Evolutionary conservation across 768 basidiomycete genomes (phyloP), one percentile per base, ranked within the genome.

Genomic region (Coprinopsis cinerea): DNA sequence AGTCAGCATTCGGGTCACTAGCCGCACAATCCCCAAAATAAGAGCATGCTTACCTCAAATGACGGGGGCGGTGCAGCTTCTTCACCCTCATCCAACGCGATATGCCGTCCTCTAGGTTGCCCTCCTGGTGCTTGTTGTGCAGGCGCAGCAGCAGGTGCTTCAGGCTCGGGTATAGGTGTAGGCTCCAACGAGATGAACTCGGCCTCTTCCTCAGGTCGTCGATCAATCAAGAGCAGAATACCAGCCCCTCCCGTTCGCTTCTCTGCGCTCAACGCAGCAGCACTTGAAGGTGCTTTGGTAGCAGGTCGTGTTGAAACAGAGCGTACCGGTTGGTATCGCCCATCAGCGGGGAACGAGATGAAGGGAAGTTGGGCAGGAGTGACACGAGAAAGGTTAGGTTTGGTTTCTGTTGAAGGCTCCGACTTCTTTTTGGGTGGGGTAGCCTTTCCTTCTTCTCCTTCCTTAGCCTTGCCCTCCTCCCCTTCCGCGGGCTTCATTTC

Each of bases 331-430:
- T 88, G 83, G 66, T 92, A 99, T 43, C 92, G 82, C 24, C 82
- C 75, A 28, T 85, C 82, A 10, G 71, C 53, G 0, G 91, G 83
- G 78, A 98, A 95, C 41, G 80, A 76, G 60, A 98, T 79, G 66
- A 87, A 81, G n/a, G 79, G 70, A 23, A 95, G 70, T 63, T 99
- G 96, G 0, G 85, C 81, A 17, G 94, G 90, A 2, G 88, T 91
- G 18, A 97, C 94, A 43, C 96, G 85, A 17, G 92, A 88, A 62
- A 97, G 85, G 72, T 99, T 99, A 18, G 81, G 71, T 10, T 90
- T 71, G 51, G 69, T 76, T 68, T 96, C 92, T 11, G 74, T 86
- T 2, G 77, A 67, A 1, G 90, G 83, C 61, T 99, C 96, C 14
- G 67, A 61, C 64, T 84, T 90, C 59, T 81, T 82, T 51, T 75